Conservation (phyloP, 257 asterid genomes). For the Ajuga chamaepitys region DNA sequence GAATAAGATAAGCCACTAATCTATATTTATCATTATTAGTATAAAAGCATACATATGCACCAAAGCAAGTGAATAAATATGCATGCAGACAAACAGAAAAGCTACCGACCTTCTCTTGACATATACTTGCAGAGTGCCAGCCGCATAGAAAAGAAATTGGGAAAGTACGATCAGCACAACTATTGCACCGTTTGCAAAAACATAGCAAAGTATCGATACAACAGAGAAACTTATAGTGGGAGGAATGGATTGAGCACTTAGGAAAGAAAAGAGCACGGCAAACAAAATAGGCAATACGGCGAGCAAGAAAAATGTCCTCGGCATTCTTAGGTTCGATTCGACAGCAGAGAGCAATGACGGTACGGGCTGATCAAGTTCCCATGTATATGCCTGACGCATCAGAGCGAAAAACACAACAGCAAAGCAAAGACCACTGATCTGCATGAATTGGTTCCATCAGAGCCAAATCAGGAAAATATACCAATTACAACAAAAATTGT, state of each 20-base stretch:
- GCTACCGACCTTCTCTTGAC: conserved; percentile 70
- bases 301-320: conserved; percentile 49
- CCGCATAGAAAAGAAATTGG: conserved; percentile 51
- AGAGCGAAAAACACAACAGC: conserved; percentile 82
- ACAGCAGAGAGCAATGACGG: conserved; percentile 82
- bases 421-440: conserved; percentile 68
- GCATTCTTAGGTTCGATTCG: conserved; percentile 75
- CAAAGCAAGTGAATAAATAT: not conserved
- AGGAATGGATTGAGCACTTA: conserved; percentile 50
- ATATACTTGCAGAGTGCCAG: conserved; percentile 50
- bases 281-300: conserved; percentile 49
- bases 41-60: not conserved
- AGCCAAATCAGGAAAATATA: conserved; percentile 21
- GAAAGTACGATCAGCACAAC: conserved; percentile 54
- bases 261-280: conserved; percentile 49
- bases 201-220: conserved; percentile 66
- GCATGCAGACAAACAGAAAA: conserved; percentile 4
- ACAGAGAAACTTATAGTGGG: conserved; percentile 49
- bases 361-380: conserved; percentile 77
- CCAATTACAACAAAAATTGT: conserved; percentile 1
- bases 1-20: not conserved
- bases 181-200: conserved; percentile 72
- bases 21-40: not conserved
- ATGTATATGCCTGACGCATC: conserved; percentile 85
- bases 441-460: conserved; percentile 33